A percentile compares a stretch with the other conserved stretches of the same genome.
phyloP scores from a whole-genome alignment of 148 eudicot genomes.

The Spergularia bocconei region DNA sequence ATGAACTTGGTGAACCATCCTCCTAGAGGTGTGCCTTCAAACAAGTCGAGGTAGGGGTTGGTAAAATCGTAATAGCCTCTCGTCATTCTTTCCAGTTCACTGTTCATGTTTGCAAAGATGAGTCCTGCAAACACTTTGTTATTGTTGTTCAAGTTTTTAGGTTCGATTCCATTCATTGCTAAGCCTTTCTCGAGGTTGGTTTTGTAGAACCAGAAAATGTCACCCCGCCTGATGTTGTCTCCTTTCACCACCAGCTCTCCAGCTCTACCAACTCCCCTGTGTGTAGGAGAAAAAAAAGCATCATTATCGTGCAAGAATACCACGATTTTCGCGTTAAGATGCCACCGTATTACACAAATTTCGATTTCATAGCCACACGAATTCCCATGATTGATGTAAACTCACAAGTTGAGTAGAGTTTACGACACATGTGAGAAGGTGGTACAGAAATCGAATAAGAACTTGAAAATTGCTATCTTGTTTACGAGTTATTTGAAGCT shows the following conservation, averaged over 20 bases:
- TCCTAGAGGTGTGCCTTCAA: background rate
- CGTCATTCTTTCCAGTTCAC: background rate
- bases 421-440: no score
- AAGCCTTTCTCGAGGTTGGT: background rate
- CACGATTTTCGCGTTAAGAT: no score
- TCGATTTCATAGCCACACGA: no score
- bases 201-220: background rate
- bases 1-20: slow-evolving; percentile 1
- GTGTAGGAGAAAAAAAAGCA: no score
- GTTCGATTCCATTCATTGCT: background rate
- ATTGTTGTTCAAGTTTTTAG: no score
- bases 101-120: background rate
- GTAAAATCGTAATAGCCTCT: background rate
- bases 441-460: no score
- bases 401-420: background rate
- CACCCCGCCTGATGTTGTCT: background rate
- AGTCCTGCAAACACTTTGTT: background rate
- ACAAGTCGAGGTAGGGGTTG: background rate
- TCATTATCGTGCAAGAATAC: no score
- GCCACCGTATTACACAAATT: no score
- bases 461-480: no score
- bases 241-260: background rate
- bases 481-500: no score
- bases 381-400: background rate
- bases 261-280: no score